Conservation (phyloP, 2,329 filamentous ascomycete genomes). For the Cercospora citrullina region DNA sequence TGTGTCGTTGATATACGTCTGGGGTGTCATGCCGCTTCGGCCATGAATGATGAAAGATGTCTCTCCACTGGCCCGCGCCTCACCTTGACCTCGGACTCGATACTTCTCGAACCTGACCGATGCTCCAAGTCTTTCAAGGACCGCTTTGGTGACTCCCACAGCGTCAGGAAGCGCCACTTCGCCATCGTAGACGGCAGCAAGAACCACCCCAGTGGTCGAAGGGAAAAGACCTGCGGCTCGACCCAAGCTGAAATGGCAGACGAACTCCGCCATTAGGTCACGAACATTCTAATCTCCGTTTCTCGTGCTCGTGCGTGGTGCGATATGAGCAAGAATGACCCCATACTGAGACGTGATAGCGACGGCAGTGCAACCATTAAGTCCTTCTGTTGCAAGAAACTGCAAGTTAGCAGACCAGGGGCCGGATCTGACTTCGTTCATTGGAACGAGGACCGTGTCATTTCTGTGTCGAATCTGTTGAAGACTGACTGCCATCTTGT, state of each 20-base stretch:
- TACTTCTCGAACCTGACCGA: neutral
- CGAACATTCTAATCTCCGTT: neutral
- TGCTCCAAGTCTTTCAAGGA: neutral
- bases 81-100: neutral
- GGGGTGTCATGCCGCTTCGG: neutral
- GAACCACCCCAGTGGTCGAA: neutral
- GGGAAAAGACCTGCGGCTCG: neutral
- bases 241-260: neutral
- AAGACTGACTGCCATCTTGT: neutral
- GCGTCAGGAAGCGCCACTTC: conserved; percentile 1
- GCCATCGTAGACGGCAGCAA: neutral
- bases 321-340: conserved; percentile 4
- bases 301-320: neutral
- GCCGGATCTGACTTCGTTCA: neutral
- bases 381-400: neutral
- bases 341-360: neutral
- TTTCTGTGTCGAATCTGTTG: neutral
- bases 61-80: neutral
- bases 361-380: conserved; percentile 3
- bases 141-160: neutral
- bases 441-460: neutral
- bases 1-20: neutral
- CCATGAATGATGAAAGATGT: conserved; percentile 4
- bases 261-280: neutral
- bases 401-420: neutral